Evolutionary conservation across 1,139 yeast species (phyloP).

Genomic region (Lizanozyma gosingica): DNA sequence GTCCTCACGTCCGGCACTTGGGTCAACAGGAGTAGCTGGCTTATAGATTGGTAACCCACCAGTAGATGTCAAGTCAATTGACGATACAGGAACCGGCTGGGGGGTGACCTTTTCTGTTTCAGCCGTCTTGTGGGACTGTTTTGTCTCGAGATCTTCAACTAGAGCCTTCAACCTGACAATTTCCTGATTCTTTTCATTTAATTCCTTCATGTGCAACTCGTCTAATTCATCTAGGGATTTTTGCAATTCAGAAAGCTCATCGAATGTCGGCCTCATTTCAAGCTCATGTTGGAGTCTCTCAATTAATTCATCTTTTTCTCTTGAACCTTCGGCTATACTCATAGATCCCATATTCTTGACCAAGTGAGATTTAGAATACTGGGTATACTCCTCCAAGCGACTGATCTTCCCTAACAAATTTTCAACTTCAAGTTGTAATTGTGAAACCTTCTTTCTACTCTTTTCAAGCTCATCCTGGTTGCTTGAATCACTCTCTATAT

Average conservation of each 20-base stretch:
- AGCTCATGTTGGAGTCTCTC: slow-evolving; percentile 2
- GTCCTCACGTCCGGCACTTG: slow-evolving; percentile 61
- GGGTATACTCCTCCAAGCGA: slow-evolving; percentile 4
- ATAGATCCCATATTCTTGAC: slow-evolving; percentile 1
- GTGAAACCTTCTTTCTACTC: slow-evolving; percentile 9
- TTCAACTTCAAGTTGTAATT: slow-evolving; percentile 9
- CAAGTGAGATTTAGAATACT: slow-evolving; percentile 2
- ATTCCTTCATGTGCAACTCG: slow-evolving; percentile 22
- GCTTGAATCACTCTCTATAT: not conserved
- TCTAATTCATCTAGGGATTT: slow-evolving; percentile 23
- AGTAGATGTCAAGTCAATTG: slow-evolving; percentile 6
- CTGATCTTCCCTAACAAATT: slow-evolving; percentile 8
- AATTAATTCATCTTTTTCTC: slow-evolving; percentile 7
- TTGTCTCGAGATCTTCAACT: slow-evolving; percentile 13
- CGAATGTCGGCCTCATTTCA: slow-evolving; percentile 23
- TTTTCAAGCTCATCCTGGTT: slow-evolving; percentile 3
- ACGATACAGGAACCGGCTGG: slow-evolving; percentile 3
- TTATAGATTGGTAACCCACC: slow-evolving; percentile 45
- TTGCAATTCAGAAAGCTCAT: slow-evolving; percentile 23
- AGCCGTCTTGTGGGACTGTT: slow-evolving; percentile 11
- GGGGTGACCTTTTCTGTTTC: slow-evolving; percentile 4
- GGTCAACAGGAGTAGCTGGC: slow-evolving; percentile 47
- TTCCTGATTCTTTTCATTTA: slow-evolving; percentile 18
- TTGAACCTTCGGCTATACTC: not conserved
- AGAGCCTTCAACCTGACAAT: slow-evolving; percentile 15